Evolutionary conservation across 495 filamentous ascomycete species (phyloP), one percentile per base, ranked within the genome.

Genomic region (Xeromyces bisporus): DNA sequence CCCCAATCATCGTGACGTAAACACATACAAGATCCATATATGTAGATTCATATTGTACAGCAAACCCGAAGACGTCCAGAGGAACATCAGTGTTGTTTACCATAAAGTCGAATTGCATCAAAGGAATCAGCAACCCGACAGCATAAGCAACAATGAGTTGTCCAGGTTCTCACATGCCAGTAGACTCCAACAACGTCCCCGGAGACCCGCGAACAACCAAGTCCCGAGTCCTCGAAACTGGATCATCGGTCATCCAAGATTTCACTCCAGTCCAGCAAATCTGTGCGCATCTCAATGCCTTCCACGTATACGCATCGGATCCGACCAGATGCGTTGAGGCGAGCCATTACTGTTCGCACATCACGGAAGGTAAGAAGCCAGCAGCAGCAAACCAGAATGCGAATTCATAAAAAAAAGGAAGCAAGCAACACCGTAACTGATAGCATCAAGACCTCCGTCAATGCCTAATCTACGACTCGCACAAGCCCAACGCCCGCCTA

Each of bases 271-370:
- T 80, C 15, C 78, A 83, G 36, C 67, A 67, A 31, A 70, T 92
- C 39, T 92, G 86, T 52, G 83, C 77, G 2, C 76, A 83, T 46
- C 63, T 92, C 16, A 83, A 89, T 47, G 84, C 82, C 29, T 87
- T 83, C 56, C 84, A 91, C 53, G 67, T 72, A 34, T 86, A 86
- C 50, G 74, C 73, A 21, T 62, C 66, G 9, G 79, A 84, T 27
- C 71, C 71, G 0, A 62, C 56, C 0, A 68, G 77, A 14, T 62
- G 56, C 36, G 70, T 93, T 15, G 81, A 89, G 44, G 60, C 80
- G 2, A 82, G 86, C 47, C 84, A 93, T 48, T 93, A 89, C 56
- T 93, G 83, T 47, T 60, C 73, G 7, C 81, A 86, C 42, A 37
- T 91, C 6, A 82, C 75, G 34, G 71, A 80, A 43, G 73, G 71